phyloP scores from a whole-genome alignment of 768 basidiomycete genomes.

The Tubosaeta brunneosetosa region DNA sequence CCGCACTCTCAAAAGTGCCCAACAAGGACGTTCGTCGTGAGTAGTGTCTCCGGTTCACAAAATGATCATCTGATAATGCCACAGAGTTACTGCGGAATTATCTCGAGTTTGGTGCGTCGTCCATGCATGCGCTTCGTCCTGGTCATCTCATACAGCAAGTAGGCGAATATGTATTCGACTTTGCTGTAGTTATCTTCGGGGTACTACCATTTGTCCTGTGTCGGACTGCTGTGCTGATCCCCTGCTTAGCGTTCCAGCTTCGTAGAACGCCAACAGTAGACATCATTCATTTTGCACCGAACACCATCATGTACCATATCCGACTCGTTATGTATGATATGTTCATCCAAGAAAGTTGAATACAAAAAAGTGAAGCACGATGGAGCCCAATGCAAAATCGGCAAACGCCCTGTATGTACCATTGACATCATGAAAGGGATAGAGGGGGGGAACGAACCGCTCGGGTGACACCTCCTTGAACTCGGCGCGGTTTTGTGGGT shows the following conservation, averaged over 20 bases:
- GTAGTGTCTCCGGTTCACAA: conserved; percentile 26
- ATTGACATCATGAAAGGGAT: background rate
- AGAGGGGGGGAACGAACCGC: conserved; percentile 48
- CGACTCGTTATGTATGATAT: background rate
- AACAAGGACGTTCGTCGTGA: conserved; percentile 87
- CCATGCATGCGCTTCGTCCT: background rate
- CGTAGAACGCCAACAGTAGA: conserved; percentile 51
- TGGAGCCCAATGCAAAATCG: conserved; percentile 92
- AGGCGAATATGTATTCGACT: conserved; percentile 87
- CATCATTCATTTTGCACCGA: background rate
- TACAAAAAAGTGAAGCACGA: conserved; percentile 96
- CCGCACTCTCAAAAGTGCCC: conserved; percentile 67
- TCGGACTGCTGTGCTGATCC: conserved; percentile 1
- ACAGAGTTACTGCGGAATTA: conserved; percentile 71
- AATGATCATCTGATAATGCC: conserved; percentile 1
- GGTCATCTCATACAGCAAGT: conserved; percentile 2
- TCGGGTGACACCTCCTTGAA: conserved; percentile 95
- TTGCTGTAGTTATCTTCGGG: conserved; percentile 78
- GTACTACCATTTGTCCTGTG: conserved; percentile 34
- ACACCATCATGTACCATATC: conserved; percentile 11
- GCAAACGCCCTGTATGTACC: conserved; percentile 76
- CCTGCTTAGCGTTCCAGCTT: conserved; percentile 58
- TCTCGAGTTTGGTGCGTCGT: conserved; percentile 68
- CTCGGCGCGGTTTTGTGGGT: conserved; percentile 72
- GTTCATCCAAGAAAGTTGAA: conserved; percentile 92